Evolutionary conservation across 1,284 basidiomycete genomes (phyloP).

Genomic region (Tranzscheliella williamsii): DNA sequence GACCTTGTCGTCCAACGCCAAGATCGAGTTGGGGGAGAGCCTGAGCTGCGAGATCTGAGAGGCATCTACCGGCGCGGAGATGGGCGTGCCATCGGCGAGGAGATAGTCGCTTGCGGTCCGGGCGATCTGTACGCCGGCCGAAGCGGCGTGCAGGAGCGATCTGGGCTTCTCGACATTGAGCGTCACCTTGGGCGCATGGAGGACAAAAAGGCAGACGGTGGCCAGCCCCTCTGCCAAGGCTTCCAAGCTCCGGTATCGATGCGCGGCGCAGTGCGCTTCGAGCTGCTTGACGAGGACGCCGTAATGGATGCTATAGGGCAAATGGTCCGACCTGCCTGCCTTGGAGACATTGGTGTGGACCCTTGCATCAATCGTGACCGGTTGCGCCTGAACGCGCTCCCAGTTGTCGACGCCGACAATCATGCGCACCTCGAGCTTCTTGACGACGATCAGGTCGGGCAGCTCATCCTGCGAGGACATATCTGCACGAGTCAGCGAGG

Average conservation of each 20-base stretch:
- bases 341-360: slow-evolving; percentile 68
- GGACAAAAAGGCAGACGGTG: slow-evolving; percentile 62
- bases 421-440: slow-evolving; percentile 51
- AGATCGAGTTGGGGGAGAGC: slow-evolving; percentile 31
- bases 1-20: slow-evolving; percentile 52
- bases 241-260: slow-evolving; percentile 38
- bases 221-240: slow-evolving; percentile 62
- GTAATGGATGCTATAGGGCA: slow-evolving; percentile 66
- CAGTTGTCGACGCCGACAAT: slow-evolving; percentile 55
- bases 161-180: slow-evolving; percentile 66
- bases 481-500: too few relatives aligned
- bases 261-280: slow-evolving; percentile 43
- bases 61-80: slow-evolving; percentile 11
- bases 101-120: slow-evolving; percentile 41
- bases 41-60: slow-evolving; percentile 14
- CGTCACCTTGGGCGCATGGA: slow-evolving; percentile 62
- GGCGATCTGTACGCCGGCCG: slow-evolving; percentile 64
- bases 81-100: slow-evolving; percentile 10
- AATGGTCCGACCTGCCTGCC: slow-evolving; percentile 68
- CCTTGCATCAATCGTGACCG: slow-evolving; percentile 67
- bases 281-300: slow-evolving; percentile 56
- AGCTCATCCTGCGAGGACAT: too few relatives aligned
- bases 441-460: slow-evolving; percentile 50
- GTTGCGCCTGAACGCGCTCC: slow-evolving; percentile 64
- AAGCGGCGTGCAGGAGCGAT: slow-evolving; percentile 67